Conservation (phyloP, 192 early-diverging fungal genomes). For the Mortierella alpina region DNA sequence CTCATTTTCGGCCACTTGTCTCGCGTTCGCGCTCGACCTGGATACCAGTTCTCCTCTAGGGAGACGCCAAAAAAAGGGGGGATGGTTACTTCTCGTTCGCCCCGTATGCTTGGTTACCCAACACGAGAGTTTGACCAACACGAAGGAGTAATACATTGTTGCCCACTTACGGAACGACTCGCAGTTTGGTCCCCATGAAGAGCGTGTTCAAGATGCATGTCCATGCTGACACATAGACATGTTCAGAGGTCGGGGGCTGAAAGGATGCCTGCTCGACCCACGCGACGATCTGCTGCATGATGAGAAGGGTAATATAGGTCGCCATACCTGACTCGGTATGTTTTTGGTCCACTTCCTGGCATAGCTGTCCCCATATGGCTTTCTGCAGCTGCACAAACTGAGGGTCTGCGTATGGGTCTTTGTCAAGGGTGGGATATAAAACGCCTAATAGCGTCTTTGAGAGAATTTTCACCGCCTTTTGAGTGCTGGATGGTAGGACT, state of each 20-base stretch:
- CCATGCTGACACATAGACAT: slow-evolving; percentile 20
- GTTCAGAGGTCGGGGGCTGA: slow-evolving; percentile 12
- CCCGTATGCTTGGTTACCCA: not conserved
- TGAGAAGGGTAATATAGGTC: not conserved
- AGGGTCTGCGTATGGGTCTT: not conserved
- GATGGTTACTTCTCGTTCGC: not conserved
- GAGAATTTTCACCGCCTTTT: not conserved
- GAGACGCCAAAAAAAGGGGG: slow-evolving; percentile 2
- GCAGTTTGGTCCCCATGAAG: slow-evolving; percentile 4
- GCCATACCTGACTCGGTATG: not conserved
- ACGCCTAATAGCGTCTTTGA: not conserved
- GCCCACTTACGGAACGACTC: slow-evolving; percentile 22
- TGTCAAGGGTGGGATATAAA: slow-evolving; percentile 1
- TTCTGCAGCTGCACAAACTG: slow-evolving; percentile 7
- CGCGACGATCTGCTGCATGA: slow-evolving; percentile 13
- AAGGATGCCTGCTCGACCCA: slow-evolving; percentile 21
- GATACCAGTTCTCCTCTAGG: slow-evolving; percentile 26
- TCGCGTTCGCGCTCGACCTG: slow-evolving; percentile 7
- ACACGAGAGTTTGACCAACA: not conserved
- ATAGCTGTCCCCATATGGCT: not conserved
- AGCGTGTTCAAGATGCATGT: slow-evolving; percentile 16
- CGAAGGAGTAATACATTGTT: not conserved
- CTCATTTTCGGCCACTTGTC: slow-evolving; percentile 7
- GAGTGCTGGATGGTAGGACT: not conserved
- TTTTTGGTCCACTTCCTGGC: not conserved